A percentile compares a stretch with the other conserved stretches of the same genome.
These are phyloP conservation scores for Podospora bellae-mahoneyi DNA, from an alignment of 495 filamentous ascomycete genomes.

Conservation along the genomic window DNA sequence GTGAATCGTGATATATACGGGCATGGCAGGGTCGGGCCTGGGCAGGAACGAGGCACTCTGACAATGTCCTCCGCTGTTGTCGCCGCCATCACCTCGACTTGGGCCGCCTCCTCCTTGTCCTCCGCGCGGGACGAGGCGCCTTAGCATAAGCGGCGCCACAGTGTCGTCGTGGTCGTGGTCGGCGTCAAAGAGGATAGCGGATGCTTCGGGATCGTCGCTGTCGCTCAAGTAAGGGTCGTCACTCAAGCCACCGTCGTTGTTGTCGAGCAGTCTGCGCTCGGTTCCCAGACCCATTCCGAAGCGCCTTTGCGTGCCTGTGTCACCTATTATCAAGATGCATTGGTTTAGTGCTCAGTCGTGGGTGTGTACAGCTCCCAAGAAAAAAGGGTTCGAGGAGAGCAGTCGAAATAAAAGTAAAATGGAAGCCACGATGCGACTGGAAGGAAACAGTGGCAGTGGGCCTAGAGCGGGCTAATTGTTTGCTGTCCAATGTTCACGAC, in stretches of 20 bases:
- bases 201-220: slow-evolving; percentile 27
- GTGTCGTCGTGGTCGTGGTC: slow-evolving; percentile 14
- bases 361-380: not conserved
- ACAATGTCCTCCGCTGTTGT: not conserved
- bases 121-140: slow-evolving; percentile 16
- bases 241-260: slow-evolving; percentile 16
- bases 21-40: slow-evolving; percentile 22
- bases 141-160: slow-evolving; percentile 24
- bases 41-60: slow-evolving; percentile 12
- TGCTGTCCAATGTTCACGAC: slow-evolving; percentile 11
- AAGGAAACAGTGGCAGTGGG: not conserved
- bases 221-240: slow-evolving; percentile 17
- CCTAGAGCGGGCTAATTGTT: not conserved
- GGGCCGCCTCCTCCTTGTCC: slow-evolving; percentile 1
- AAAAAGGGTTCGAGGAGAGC: not conserved
- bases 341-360: not conserved
- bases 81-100: slow-evolving; percentile 11
- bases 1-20: slow-evolving; percentile 49
- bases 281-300: slow-evolving; percentile 10
- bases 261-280: slow-evolving; percentile 10
- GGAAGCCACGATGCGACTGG: slow-evolving; percentile 8
- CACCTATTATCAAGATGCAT: not conserved
- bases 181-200: slow-evolving; percentile 16
- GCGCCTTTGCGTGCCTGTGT: not conserved
- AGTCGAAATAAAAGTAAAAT: not conserved